These are phyloP conservation scores for Verticillium tricorpus DNA, from an alignment of 2,329 filamentous ascomycete species.

Conservation along the genomic window DNA sequence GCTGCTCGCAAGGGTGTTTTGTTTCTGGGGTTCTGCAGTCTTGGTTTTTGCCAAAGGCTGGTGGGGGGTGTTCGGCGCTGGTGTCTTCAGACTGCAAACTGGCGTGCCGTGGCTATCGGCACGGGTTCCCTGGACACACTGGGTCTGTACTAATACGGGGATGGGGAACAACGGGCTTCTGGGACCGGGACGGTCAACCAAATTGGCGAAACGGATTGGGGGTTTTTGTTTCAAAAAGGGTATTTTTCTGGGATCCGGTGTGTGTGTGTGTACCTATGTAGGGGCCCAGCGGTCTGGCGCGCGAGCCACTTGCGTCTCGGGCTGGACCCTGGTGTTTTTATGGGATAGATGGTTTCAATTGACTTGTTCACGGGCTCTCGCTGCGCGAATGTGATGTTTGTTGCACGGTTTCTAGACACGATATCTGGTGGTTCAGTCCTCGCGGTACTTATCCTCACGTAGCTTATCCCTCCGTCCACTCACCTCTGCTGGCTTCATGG, in stretches of 20 bases:
- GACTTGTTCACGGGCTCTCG: neutral
- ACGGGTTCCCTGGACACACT: neutral
- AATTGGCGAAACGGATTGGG: neutral
- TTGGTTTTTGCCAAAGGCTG: neutral
- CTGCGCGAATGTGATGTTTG: neutral
- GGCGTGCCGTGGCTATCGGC: neutral
- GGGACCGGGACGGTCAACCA: neutral
- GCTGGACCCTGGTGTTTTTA: neutral
- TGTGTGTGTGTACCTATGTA: neutral
- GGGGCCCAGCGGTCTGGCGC: neutral
- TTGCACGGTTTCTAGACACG: no score
- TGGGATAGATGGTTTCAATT: neutral
- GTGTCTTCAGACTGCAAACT: neutral
- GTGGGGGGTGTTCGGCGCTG: neutral
- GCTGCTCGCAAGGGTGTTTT: no score
- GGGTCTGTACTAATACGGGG: neutral
- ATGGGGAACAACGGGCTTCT: neutral
- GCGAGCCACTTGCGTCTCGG: neutral
- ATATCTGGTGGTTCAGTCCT: no score
- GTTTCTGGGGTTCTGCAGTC: neutral
- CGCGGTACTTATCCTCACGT: no score
- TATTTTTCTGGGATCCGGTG: neutral
- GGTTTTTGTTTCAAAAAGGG: neutral
- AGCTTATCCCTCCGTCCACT: no score
- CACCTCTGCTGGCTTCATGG: no score